Evolutionary conservation across 768 basidiomycete species (phyloP), one percentile per base, ranked within the genome.

Genomic region (Pulveroboletus sp.): DNA sequence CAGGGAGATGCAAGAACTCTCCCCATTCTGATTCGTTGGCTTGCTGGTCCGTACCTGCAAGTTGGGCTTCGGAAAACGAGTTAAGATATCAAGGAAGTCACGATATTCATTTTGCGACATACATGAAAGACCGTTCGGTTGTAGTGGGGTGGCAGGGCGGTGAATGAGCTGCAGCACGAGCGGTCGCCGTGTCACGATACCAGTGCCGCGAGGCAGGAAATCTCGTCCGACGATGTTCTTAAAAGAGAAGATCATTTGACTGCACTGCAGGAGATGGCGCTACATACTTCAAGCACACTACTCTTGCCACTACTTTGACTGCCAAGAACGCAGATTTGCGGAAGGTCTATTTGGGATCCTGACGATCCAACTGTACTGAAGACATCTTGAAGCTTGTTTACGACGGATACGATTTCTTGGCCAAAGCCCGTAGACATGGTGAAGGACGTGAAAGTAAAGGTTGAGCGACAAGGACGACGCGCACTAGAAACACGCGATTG

Each of bases 201-300:
- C 95, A 47, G 94, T 90, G 68, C 97, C 97, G 77, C 97, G 90
- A 71, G 97, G 97, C 65, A 99, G 68, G 78, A 99, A 99, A 70
- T 99, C 97, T 58, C 95, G 83, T 50, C 97, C 97, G 47, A 97
- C 94, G 57, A 97, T 94, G 73, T 98, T 97, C 93, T 95, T 58
- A 41, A 40, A 47, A 39, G 7, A 49, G 55, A 60, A 43, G 52
- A 29, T 40, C 46, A 19, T 12, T 48, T 34, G 40, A 40, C 29
- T 8, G 34, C 19, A 12, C 27, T 2, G 40, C 31, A 47, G 23
- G 40, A 20, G 31, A 46, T 42, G 13, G 43, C 23, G 16, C 43
- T 23, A 56, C 78, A 50, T 57, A 90, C 90, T 84, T 93, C 90
- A 35, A 93, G 78, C 43, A 93, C 90, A 72, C 87, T 90, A 77